Evolutionary conservation across 2,329 filamentous ascomycete genomes (phyloP), one percentile per base, ranked within the genome.

Genomic region (Arthroderma sp.): DNA sequence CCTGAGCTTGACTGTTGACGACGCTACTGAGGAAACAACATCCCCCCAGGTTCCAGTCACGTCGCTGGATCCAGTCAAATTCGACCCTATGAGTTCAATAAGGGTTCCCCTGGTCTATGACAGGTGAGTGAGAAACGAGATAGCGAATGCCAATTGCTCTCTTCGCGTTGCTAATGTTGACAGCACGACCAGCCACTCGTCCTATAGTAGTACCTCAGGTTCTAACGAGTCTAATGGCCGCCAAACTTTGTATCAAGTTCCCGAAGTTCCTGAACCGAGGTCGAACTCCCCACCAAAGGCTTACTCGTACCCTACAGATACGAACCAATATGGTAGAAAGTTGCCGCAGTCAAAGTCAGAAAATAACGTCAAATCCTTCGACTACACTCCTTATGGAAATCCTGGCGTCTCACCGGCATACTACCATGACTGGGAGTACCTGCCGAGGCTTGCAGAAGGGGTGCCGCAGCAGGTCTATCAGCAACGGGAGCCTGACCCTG

Each of bases 61-160:
- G 15, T 37, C 44, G 29, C 40, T 50, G 6, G 49, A 53, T n/a
- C 49, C 50, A 3, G 34, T 40, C 30, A 53, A 54, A 11, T 52
- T 46, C 44, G 45, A 52, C 34, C 52, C 44, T 22, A 51, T 53
- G 46, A 45, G 28, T 10, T 51, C 50, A 6, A 52, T 52, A 45
- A 54, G 58, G 39, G 54, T 60, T 9, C 56, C 58, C 38, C 53
- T 60, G 43, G 53, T 59, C 47, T 51, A 53, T 42, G 51, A 54
- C 6, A 54, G 54, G 59, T 60, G 53, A 51, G 57, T 40, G 36
- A 22, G 15, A 22, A 22, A 22, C 15, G 15, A 22, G 15, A 22
- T 3, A 22, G 15, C 15, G 15, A 22, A 22, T 22, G 15, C 15
- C 15, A 22, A 22, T 22, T 22, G 15, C 15, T 22, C 15, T 22